Conservation (phyloP, 305 asterid genomes). For the Fraxinus ornus region DNA sequence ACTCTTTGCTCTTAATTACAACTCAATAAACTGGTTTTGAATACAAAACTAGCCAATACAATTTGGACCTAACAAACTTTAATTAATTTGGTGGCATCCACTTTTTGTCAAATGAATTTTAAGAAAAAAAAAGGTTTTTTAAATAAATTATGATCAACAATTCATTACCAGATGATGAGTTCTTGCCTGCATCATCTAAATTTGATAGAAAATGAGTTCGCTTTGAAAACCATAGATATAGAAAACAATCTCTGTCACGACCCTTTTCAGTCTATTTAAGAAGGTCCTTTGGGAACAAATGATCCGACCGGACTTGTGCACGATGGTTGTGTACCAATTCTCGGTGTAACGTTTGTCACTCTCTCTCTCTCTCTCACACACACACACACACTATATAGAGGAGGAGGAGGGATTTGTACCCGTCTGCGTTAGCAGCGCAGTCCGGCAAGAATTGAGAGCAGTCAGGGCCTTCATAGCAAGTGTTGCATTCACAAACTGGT, state of each 20-base stretch:
- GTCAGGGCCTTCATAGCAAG: slow-evolving; percentile 57
- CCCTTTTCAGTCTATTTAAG: background rate
- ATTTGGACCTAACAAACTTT: too few species aligned
- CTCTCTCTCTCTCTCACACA: background rate
- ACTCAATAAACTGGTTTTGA: too few species aligned
- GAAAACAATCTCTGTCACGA: background rate
- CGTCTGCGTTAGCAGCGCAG: slow-evolving; percentile 57
- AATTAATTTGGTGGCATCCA: background rate
- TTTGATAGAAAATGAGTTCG: background rate
- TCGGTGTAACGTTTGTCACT: background rate
- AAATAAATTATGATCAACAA: background rate
- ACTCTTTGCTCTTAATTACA: too few species aligned
- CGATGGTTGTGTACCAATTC: background rate
- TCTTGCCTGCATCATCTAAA: background rate
- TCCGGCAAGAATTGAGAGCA: slow-evolving; percentile 41
- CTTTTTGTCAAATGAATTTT: background rate
- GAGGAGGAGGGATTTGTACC: slow-evolving; percentile 22
- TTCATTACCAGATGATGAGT: background rate
- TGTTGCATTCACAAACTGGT: slow-evolving; percentile 66
- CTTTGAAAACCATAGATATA: background rate
- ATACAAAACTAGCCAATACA: too few species aligned
- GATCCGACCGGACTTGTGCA: background rate
- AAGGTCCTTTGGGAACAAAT: background rate
- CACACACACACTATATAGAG: background rate
- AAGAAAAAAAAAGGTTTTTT: too few species aligned